A percentile compares a stretch with the other conserved stretches of the same genome.
Conservation (phyloP, 306 rosid species). For the Begonia masoniana region DNA sequence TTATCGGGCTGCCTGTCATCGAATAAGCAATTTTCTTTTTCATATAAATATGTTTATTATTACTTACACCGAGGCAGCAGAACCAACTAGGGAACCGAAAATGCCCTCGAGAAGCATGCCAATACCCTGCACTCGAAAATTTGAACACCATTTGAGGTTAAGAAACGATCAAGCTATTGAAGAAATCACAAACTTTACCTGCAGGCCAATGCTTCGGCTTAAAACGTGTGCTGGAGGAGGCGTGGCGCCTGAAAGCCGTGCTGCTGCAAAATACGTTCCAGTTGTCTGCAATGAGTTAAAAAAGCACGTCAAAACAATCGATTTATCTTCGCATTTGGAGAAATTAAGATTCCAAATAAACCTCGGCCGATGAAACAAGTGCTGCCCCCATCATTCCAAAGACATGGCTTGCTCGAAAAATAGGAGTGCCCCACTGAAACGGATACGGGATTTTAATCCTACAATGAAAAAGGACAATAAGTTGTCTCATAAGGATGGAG, state of each 20-base stretch:
- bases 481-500: not conserved
- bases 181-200: slow-evolving; percentile 25
- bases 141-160: not conserved
- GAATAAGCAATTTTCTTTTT: too few relatives aligned
- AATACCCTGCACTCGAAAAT: slow-evolving; percentile 46
- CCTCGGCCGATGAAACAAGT: slow-evolving; percentile 85
- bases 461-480: slow-evolving; percentile 14
- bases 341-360: slow-evolving; percentile 15
- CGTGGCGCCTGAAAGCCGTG: slow-evolving; percentile 97
- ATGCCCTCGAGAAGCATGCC: slow-evolving; percentile 73
- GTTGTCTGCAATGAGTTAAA: slow-evolving; percentile 57
- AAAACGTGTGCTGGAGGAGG: slow-evolving; percentile 78
- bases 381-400: slow-evolving; percentile 98
- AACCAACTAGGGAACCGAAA: slow-evolving; percentile 66
- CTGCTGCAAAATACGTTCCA: slow-evolving; percentile 70
- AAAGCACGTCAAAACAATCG: not conserved
- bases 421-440: slow-evolving; percentile 94
- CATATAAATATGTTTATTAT: not conserved
- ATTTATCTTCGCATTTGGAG: not conserved
- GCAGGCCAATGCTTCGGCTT: slow-evolving; percentile 77
- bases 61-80: slow-evolving; percentile 92
- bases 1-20: not conserved
- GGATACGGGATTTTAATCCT: slow-evolving; percentile 86
- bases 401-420: slow-evolving; percentile 86
- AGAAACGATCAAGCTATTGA: not conserved